Evolutionary conservation across 108 stramenopile genomes (phyloP).

Genomic region (Phaeodactylum tricornutum): DNA sequence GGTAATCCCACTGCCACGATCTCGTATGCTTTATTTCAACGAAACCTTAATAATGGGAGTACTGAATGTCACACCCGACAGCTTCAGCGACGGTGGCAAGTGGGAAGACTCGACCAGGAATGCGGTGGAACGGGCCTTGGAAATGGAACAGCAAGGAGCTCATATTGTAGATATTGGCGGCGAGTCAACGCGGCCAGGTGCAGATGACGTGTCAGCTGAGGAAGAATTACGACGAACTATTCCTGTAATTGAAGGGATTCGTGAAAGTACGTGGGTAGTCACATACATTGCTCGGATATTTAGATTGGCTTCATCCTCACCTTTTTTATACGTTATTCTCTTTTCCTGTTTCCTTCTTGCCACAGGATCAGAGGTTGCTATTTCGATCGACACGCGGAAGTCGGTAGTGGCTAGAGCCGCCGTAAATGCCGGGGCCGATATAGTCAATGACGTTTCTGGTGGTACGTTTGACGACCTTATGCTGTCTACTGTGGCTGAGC

Average conservation of each 20-base stretch:
- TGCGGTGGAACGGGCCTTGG: conserved; percentile 68
- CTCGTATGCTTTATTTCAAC: conserved; percentile 54
- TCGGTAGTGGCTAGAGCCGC: conserved; percentile 80
- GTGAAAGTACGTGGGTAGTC: conserved; percentile 18
- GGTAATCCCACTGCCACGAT: conserved; percentile 60
- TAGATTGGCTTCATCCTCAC: no score
- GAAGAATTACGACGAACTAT: conserved; percentile 77
- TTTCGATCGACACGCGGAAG: conserved; percentile 94
- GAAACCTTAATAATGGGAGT: conserved; percentile 89
- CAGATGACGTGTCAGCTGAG: conserved; percentile 50
- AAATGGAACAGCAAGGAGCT: conserved; percentile 81
- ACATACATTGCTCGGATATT: not conserved
- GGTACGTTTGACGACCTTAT: conserved; percentile 83
- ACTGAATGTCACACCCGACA: conserved; percentile 94
- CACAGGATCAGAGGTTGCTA: conserved; percentile 51
- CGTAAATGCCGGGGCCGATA: conserved; percentile 85
- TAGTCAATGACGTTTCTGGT: conserved; percentile 95
- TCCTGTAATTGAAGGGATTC: conserved; percentile 77
- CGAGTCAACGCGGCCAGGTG: conserved; percentile 93
- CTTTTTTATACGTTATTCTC: no score
- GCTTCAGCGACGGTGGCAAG: conserved; percentile 93
- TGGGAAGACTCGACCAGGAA: conserved; percentile 28
- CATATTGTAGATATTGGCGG: conserved; percentile 93
- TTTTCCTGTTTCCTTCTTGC: not conserved
- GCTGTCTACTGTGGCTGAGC: conserved; percentile 63